Evolutionary conservation across 2,329 filamentous ascomycete species (phyloP).

Genomic region (Colletotrichum brevisporum): DNA sequence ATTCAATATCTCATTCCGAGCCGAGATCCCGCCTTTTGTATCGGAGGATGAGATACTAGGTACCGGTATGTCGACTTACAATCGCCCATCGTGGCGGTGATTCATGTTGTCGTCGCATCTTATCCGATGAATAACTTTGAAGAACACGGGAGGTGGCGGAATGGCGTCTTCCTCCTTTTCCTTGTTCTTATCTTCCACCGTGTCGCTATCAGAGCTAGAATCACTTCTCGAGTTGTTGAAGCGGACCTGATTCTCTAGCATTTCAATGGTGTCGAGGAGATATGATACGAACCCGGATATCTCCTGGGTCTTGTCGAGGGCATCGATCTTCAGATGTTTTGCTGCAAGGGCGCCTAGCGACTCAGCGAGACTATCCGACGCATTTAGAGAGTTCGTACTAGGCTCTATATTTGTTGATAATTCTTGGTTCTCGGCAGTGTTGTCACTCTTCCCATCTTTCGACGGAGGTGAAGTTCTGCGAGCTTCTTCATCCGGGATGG

Average conservation of each 20-base stretch:
- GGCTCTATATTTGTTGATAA: too few relatives aligned
- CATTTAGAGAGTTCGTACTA: too few relatives aligned
- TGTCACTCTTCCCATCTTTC: too few relatives aligned
- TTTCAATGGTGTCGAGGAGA: slow-evolving; percentile 13
- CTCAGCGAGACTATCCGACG: neutral
- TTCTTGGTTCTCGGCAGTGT: too few relatives aligned
- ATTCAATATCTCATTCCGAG: neutral
- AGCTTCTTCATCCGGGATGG: too few relatives aligned
- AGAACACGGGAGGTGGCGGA: neutral
- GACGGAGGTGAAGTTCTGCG: too few relatives aligned
- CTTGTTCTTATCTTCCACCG: neutral
- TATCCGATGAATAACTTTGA: neutral
- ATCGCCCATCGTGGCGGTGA: neutral
- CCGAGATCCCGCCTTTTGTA: neutral
- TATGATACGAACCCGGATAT: slow-evolving; percentile 1
- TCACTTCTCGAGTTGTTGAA: neutral
- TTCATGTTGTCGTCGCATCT: neutral
- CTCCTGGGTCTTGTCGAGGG: neutral
- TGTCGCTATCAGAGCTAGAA: too few relatives aligned
- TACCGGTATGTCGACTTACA: neutral
- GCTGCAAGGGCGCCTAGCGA: neutral
- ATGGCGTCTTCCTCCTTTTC: neutral
- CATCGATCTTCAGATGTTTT: neutral
- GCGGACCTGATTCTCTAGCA: slow-evolving; percentile 2
- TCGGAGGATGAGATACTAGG: neutral